phyloP scores from a whole-genome alignment of 257 asterid genomes.

The Coffea canephora region DNA sequence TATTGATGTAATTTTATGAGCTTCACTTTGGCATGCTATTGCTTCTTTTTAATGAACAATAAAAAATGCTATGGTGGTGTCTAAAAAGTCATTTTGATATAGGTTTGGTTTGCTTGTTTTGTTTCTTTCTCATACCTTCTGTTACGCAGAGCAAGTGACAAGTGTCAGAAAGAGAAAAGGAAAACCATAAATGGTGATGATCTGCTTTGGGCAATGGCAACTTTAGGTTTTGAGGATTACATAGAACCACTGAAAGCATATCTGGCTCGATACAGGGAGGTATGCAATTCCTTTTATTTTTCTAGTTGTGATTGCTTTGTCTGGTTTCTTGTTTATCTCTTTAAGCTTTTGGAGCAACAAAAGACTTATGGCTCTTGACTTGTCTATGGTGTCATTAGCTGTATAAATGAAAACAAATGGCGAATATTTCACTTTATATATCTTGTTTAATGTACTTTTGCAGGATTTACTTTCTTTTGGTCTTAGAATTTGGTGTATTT shows the following conservation, averaged over 20 bases:
- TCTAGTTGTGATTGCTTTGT: neutral
- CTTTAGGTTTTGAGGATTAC: constrained; percentile 60
- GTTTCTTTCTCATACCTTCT: neutral
- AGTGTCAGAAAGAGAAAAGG: constrained; percentile 64
- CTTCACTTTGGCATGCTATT: neutral
- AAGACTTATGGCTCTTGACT: neutral
- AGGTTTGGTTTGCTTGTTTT: neutral
- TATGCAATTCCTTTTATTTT: constrained; percentile 8
- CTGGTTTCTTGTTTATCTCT: neutral
- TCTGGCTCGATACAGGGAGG: constrained; percentile 65
- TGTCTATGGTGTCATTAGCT: neutral
- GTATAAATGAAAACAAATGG: neutral
- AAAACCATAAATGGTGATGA: constrained; percentile 70
- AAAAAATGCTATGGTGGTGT: neutral
- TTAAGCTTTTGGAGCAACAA: neutral
- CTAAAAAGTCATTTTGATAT: neutral
- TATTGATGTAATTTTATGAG: neutral
- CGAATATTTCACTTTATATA: neutral
- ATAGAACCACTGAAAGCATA: constrained; percentile 52
- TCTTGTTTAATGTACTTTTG: neutral
- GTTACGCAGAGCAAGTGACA: constrained; percentile 52
- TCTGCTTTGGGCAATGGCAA: constrained; percentile 60
- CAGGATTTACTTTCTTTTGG: neutral
- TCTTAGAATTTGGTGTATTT: neutral
- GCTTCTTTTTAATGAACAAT: neutral